Evolutionary conservation across 441 rosid genomes (phyloP).

Genomic region (Francoa sonchifolia): DNA sequence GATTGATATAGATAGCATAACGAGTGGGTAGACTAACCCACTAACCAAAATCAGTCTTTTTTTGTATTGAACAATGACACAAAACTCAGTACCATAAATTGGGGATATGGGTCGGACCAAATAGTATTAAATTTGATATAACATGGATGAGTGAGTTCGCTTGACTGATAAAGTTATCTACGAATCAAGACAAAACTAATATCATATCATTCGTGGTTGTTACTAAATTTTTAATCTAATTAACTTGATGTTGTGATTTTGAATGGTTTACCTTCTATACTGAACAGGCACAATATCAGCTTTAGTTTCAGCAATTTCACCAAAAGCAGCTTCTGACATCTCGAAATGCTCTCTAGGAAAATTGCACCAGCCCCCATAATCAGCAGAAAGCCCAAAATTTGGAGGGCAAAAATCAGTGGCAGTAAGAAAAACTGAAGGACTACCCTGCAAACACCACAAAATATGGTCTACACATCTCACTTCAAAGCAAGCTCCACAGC

Average conservation of each 20-base stretch:
- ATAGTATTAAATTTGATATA: no score
- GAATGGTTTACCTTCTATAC: slow-evolving; percentile 34
- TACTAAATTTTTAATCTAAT: not conserved
- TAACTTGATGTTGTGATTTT: not conserved
- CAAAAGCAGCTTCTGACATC: slow-evolving; percentile 77
- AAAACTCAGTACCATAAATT: no score
- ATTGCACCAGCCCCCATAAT: slow-evolving; percentile 91
- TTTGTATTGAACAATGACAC: no score
- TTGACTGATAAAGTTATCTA: no score
- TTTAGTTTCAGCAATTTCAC: slow-evolving; percentile 52
- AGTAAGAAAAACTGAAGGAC: slow-evolving; percentile 69
- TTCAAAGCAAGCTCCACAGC: slow-evolving; percentile 83
- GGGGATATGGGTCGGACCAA: no score
- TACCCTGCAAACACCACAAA: slow-evolving; percentile 70
- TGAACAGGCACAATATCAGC: slow-evolving; percentile 77
- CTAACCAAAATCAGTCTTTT: no score
- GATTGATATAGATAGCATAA: no score
- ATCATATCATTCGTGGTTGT: no score
- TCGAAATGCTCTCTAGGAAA: slow-evolving; percentile 80
- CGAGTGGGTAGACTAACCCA: no score
- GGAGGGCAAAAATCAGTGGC: slow-evolving; percentile 95
- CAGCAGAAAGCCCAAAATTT: slow-evolving; percentile 63
- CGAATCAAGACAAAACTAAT: no score
- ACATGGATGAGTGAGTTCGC: no score
- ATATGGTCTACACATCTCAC: slow-evolving; percentile 82